Base-by-base conservation (phyloP, 495 filamentous ascomycete species). In the Xylaria telfairii region DNA sequence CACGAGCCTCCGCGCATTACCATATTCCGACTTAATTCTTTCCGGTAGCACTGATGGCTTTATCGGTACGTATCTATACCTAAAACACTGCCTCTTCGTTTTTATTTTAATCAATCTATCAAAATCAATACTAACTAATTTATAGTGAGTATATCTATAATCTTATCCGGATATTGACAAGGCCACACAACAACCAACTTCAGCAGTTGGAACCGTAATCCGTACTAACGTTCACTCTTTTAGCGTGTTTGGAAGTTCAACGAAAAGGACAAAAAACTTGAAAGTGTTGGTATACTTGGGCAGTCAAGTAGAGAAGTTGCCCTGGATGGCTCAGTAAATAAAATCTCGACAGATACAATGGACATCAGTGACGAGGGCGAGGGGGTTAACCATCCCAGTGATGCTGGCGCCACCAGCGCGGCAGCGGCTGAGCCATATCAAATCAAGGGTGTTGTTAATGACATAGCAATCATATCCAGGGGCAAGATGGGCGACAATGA, bases 11-110 rank as follows among this genome's bases (percentile, higher is more conserved):
- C 83, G 91, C 34, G 92, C 92, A 4, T 84, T 98, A 46, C 94
- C 95, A 0, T 96, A 93, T 75, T 93, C 92, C 12, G 93, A 99
- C 75, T 81, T 97, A 37, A 86, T 98, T 46, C 81, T 98, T 44
- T 95, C 90, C 70, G 96, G 95, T 19, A 96, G 93, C 78, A 98
- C 95, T 93, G 96, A 99, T 81, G 96, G 96, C 1, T 88, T 84
- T 74, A 86, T 98, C 19, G 86, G 95, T 34, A 91, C 89, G n/a
- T 99, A 94, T 94, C 87, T 83, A 39, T 56, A 0, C 28, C 28
- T n/a, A 42, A 37, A 0, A 24, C 32, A 37, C 10, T 0, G 2
- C 10, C 9, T 37, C 32, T 59, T 59, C 3, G 15, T 21, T 28
- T 42, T 5, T 41, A 1, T 13, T 42, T 41, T 1, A 39, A n/a